Percentiles rank a stretch among this genome's conserved stretches.
phyloP scores from a whole-genome alignment of 2,329 filamentous ascomycete genomes.

The Fusarium siculi region DNA sequence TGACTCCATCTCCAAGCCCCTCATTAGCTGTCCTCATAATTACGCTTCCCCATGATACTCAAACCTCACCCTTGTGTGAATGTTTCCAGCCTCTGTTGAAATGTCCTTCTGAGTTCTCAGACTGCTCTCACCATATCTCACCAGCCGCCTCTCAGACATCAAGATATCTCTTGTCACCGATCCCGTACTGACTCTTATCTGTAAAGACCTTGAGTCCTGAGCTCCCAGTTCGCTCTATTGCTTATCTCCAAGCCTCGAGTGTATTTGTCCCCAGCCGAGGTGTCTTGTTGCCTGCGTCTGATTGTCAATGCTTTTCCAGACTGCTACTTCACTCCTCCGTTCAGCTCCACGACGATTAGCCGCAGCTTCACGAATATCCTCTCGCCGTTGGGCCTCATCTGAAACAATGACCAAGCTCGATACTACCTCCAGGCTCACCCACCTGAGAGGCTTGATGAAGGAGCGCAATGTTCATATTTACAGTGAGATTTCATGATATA shows the following conservation, averaged over 20 bases:
- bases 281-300: slow-evolving; percentile 29
- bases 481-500: slow-evolving; percentile 66
- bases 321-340: slow-evolving; percentile 37
- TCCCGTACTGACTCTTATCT: slow-evolving; percentile 1
- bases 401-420: slow-evolving; percentile 64
- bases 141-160: background rate
- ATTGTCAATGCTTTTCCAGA: slow-evolving; percentile 42
- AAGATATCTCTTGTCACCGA: background rate
- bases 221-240: background rate
- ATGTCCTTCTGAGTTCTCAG: background rate
- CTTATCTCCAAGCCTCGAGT: slow-evolving; percentile 1
- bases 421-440: slow-evolving; percentile 79
- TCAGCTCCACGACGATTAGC: slow-evolving; percentile 30
- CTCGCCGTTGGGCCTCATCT: slow-evolving; percentile 33
- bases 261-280: slow-evolving; percentile 15
- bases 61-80: background rate
- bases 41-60: slow-evolving; percentile 2
- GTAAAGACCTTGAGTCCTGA: slow-evolving; percentile 3
- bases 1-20: slow-evolving; percentile 33
- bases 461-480: slow-evolving; percentile 90
- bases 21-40: slow-evolving; percentile 20
- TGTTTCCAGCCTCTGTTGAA: background rate
- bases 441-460: slow-evolving; percentile 87
- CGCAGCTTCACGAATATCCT: slow-evolving; percentile 10
- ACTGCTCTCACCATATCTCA: background rate